Evolutionary conservation across 2,329 filamentous ascomycete species (phyloP).

Genomic region (Trichoderma brevicompactum): DNA sequence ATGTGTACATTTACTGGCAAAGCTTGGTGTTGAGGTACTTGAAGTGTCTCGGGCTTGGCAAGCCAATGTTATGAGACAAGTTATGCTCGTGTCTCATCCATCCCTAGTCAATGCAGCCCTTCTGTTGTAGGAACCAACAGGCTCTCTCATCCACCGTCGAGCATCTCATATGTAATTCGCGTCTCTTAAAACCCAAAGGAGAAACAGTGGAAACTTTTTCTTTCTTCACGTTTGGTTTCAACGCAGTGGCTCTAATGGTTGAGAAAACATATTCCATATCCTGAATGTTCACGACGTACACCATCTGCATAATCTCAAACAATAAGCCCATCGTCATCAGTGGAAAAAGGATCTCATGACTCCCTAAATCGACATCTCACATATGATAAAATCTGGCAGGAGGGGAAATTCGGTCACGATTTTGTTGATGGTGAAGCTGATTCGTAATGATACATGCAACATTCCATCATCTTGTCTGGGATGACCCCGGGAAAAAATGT

Average conservation of each 20-base stretch:
- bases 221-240: no score
- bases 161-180: no score
- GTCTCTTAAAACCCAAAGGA: no score
- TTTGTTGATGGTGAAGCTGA: not conserved
- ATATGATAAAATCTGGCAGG: no score
- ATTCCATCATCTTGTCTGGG: slow-evolving; percentile 7
- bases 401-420: no score
- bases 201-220: no score
- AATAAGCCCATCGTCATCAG: no score
- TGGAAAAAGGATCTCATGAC: not conserved
- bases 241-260: no score
- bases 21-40: not conserved
- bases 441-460: not conserved
- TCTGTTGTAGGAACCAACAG: no score
- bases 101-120: not conserved
- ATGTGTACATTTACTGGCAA: not conserved
- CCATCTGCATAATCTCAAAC: no score
- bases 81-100: not conserved
- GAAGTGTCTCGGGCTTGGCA: not conserved
- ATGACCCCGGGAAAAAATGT: not conserved
- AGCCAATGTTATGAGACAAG: not conserved
- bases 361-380: not conserved
- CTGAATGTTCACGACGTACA: no score
- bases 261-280: no score
- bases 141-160: not conserved